Evolutionary conservation across 2,329 filamentous ascomycete species (phyloP).

Genomic region (Colletotrichum gloeosporioides): DNA sequence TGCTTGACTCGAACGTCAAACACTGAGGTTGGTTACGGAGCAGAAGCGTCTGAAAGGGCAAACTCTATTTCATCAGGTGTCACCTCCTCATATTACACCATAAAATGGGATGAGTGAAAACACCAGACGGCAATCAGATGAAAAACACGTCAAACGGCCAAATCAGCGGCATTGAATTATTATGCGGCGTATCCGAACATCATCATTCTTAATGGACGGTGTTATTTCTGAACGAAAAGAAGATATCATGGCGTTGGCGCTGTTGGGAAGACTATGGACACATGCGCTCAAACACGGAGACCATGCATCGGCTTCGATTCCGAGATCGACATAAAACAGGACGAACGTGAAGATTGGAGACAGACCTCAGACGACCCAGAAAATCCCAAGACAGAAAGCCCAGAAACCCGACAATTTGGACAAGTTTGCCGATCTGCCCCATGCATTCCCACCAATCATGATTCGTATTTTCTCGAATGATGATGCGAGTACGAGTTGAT

Average conservation of each 20-base stretch:
- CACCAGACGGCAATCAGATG: background rate
- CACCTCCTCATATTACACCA: background rate
- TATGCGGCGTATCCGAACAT: accelerated
- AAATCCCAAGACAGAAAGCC: background rate
- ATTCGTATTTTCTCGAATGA: background rate
- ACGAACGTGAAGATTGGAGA: background rate
- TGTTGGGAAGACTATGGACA: background rate
- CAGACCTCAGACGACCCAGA: background rate
- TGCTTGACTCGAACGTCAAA: background rate
- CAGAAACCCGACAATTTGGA: background rate
- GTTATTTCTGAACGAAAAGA: accelerated
- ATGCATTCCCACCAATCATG: background rate
- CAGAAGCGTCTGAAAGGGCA: background rate
- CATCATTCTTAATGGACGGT: background rate
- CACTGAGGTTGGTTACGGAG: background rate
- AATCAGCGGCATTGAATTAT: background rate
- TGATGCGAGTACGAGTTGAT: background rate
- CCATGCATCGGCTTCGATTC: background rate
- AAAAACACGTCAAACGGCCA: background rate
- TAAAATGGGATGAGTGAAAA: background rate
- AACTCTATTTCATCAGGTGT: background rate
- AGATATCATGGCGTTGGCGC: background rate
- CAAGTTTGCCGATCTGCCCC: background rate
- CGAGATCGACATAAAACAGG: background rate
- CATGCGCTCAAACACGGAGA: background rate